These are phyloP conservation scores for Chlamydomonas reinhardtii DNA, from an alignment of 163 green algal genomes.

Conservation along the genomic window DNA sequence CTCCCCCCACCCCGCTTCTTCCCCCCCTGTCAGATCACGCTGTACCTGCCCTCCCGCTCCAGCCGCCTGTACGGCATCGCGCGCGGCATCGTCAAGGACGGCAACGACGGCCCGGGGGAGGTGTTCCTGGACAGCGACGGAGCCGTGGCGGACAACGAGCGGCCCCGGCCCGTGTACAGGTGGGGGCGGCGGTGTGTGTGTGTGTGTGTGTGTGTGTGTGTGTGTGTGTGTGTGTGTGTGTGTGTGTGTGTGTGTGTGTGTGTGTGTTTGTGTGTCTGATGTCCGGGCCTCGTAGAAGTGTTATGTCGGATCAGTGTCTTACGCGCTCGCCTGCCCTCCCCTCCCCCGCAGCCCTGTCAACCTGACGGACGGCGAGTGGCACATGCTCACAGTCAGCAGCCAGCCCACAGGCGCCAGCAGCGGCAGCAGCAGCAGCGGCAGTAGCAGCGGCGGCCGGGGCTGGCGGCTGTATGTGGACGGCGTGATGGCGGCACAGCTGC, in stretches of 20 bases:
- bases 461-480: constrained; percentile 79
- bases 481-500: constrained; percentile 54
- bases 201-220: neutral
- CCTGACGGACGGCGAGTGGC: constrained; percentile 74
- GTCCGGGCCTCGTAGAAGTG: no score
- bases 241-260: no score
- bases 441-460: constrained; percentile 43
- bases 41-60: constrained; percentile 60
- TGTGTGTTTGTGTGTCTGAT: no score
- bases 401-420: constrained; percentile 23
- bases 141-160: constrained; percentile 47
- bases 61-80: constrained; percentile 60
- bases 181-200: neutral
- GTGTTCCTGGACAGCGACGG: constrained; percentile 74
- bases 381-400: constrained; percentile 78
- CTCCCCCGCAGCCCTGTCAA: constrained; percentile 18
- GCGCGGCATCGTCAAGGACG: constrained; percentile 75
- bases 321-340: neutral
- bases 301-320: no score
- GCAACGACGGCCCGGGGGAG: constrained; percentile 56
- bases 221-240: no score
- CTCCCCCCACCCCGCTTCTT: neutral
- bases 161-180: constrained; percentile 37
- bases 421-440: neutral
- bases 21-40: constrained; percentile 48